These are phyloP conservation scores for Torulaspora pretoriensis DNA, from an alignment of 1,139 yeast genomes.

Conservation along the genomic window DNA sequence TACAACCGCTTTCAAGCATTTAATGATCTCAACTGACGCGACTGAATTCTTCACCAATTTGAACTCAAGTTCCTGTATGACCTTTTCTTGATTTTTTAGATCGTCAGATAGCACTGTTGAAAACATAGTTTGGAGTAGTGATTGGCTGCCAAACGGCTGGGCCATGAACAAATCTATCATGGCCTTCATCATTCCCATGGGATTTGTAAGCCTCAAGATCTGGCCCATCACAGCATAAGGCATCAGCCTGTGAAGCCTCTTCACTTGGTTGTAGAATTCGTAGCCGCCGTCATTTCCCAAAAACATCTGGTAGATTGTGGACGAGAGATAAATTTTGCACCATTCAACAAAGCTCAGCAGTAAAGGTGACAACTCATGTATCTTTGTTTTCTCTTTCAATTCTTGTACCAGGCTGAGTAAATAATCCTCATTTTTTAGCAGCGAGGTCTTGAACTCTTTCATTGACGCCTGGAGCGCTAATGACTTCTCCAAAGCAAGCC, in stretches of 20 bases:
- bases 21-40: constrained; percentile 29
- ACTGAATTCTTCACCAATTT: constrained; percentile 36
- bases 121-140: constrained; percentile 68
- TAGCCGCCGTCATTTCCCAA: constrained; percentile 76
- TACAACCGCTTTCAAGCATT: constrained; percentile 31
- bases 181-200: constrained; percentile 74
- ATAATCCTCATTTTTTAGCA: constrained; percentile 36
- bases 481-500: constrained; percentile 48
- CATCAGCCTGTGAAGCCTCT: constrained; percentile 64
- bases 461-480: constrained; percentile 36
- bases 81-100: constrained; percentile 57
- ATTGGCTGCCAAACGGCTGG: constrained; percentile 66
- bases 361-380: constrained; percentile 64
- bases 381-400: constrained; percentile 49
- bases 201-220: constrained; percentile 76
- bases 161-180: constrained; percentile 75
- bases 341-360: constrained; percentile 70
- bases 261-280: constrained; percentile 65
- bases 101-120: constrained; percentile 76
- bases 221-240: constrained; percentile 76
- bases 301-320: constrained; percentile 74
- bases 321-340: constrained; percentile 77
- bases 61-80: constrained; percentile 46
- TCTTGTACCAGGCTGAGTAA: constrained; percentile 42
- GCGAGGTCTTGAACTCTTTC: constrained; percentile 33